Evolutionary conservation across 257 asterid species (phyloP).

Genomic region (Primulina huaijiensis): DNA sequence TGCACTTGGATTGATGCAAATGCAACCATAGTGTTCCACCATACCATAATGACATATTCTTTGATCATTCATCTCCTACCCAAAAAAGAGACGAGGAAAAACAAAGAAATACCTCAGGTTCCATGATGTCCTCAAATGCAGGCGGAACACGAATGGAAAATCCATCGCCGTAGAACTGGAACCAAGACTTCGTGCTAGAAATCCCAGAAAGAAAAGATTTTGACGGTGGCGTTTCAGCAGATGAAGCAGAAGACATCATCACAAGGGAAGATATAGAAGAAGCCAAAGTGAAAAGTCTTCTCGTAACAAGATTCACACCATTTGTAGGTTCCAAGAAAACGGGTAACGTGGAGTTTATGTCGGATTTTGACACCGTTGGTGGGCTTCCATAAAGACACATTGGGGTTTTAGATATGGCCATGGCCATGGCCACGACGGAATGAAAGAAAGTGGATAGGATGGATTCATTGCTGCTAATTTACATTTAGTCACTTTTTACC

Average conservation of each 20-base stretch:
- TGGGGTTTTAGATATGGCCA: slow-evolving; percentile 35
- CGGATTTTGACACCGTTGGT: slow-evolving; percentile 30
- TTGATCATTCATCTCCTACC: too few species aligned
- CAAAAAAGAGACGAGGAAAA: neutral
- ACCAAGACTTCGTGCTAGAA: slow-evolving; percentile 82
- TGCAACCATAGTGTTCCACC: too few species aligned
- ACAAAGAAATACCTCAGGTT: slow-evolving; percentile 61
- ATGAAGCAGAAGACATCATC: slow-evolving; percentile 32
- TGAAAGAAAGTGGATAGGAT: slow-evolving; percentile 17
- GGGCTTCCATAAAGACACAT: slow-evolving; percentile 33
- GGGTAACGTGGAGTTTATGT: slow-evolving; percentile 21
- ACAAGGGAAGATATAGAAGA: slow-evolving; percentile 38
- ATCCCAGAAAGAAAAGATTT: slow-evolving; percentile 68
- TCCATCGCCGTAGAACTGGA: slow-evolving; percentile 81
- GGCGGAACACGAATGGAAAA: slow-evolving; percentile 92
- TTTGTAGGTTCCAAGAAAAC: slow-evolving; percentile 15
- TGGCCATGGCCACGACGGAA: slow-evolving; percentile 35
- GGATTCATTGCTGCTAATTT: slow-evolving; percentile 24
- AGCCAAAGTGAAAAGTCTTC: slow-evolving; percentile 48
- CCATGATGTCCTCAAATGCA: slow-evolving; percentile 65
- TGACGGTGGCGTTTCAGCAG: slow-evolving; percentile 36
- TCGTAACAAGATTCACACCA: slow-evolving; percentile 26
- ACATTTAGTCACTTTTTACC: too few species aligned
- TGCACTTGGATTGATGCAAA: too few species aligned
- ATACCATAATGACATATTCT: too few species aligned